Conservation (phyloP, 2,329 filamentous ascomycete genomes). For the Fusarium phyllophilum region DNA sequence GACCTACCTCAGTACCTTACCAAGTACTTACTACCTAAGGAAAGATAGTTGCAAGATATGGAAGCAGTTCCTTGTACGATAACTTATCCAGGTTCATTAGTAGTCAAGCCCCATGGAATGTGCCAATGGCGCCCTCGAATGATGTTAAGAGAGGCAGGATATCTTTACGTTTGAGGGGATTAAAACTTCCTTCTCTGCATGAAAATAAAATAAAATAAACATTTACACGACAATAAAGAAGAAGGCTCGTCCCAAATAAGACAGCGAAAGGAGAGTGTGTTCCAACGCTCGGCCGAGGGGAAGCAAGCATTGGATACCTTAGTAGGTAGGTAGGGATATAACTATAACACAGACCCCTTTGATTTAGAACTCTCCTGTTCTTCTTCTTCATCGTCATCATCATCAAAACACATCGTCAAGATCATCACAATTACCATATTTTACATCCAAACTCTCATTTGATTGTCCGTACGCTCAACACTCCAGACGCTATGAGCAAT, state of each 20-base stretch:
- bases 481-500: not conserved
- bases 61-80: too few relatives aligned
- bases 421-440: not conserved
- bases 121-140: not conserved
- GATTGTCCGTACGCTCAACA: not conserved
- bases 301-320: not conserved
- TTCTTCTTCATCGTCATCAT: not conserved
- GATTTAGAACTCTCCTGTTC: not conserved
- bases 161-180: not conserved
- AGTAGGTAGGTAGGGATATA: not conserved
- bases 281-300: not conserved
- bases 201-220: too few relatives aligned
- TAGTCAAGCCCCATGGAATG: not conserved
- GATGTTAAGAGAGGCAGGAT: not conserved
- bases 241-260: not conserved
- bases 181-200: not conserved
- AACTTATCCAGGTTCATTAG: not conserved
- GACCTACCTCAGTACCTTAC: not conserved
- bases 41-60: too few relatives aligned
- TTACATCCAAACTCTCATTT: not conserved
- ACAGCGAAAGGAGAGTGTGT: not conserved
- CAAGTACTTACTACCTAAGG: not conserved
- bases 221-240: not conserved
- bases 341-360: not conserved
- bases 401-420: not conserved